phyloP scores from a whole-genome alignment of 2,329 filamentous ascomycete species.

The Colletotrichum spinosum region DNA sequence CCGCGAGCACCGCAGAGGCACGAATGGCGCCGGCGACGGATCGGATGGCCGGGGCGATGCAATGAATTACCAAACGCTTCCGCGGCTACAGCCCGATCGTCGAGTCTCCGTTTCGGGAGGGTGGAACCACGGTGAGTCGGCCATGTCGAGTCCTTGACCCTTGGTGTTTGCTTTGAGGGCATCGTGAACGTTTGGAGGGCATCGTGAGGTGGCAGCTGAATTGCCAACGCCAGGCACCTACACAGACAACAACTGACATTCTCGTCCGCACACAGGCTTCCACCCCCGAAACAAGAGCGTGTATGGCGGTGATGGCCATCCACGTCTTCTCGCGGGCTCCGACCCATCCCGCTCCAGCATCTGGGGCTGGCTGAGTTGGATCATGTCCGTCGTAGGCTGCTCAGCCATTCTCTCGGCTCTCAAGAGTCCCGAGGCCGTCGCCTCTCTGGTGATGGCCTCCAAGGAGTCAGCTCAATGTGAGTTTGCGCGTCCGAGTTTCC shows the following conservation, averaged over 20 bases:
- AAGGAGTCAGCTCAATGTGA: constrained; percentile 17
- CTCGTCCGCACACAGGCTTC: constrained; percentile 3
- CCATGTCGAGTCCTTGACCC: not conserved
- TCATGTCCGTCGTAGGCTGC: constrained; percentile 54
- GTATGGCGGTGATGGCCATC: constrained; percentile 55
- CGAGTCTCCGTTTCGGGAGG: constrained; percentile 35
- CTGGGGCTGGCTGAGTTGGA: constrained; percentile 56
- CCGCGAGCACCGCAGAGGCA: constrained; percentile 54
- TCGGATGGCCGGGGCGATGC: constrained; percentile 31
- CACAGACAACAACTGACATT: not conserved
- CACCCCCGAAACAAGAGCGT: constrained; percentile 37
- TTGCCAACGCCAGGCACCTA: not conserved
- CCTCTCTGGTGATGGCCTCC: constrained; percentile 27
- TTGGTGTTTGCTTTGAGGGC: not conserved
- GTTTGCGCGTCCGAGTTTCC: not conserved
- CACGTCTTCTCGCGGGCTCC: constrained; percentile 45
- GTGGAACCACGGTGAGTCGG: constrained; percentile 29
- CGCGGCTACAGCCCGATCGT: constrained; percentile 34
- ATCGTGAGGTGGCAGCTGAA: not conserved
- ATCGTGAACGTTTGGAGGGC: not conserved
- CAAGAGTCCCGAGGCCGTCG: constrained; percentile 35
- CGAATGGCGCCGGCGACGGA: constrained; percentile 46
- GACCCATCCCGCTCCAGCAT: constrained; percentile 43
- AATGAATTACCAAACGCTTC: constrained; percentile 37
- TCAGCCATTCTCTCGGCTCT: constrained; percentile 45